Percentiles rank a stretch among this genome's conserved stretches.
phyloP scores from a whole-genome alignment of 1,139 yeast genomes.

The Suhomyces guaymorum region DNA sequence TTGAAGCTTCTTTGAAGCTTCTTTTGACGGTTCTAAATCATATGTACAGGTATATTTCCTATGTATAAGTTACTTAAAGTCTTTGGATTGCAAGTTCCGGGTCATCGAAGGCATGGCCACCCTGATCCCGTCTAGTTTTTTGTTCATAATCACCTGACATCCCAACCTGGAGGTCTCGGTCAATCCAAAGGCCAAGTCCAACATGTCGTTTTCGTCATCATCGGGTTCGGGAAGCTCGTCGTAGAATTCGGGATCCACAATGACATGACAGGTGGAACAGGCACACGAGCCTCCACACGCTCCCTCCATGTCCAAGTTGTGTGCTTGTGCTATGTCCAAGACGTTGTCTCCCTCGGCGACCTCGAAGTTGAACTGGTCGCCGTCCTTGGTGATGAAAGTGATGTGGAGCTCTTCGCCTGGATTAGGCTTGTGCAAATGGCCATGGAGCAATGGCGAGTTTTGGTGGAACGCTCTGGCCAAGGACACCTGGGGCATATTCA shows the following conservation, averaged over 20 bases:
- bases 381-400: conserved; percentile 91
- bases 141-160: conserved; percentile 87
- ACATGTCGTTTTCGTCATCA: conserved; percentile 97
- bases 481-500: conserved; percentile 2
- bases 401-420: conserved; percentile 92
- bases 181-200: conserved; percentile 93
- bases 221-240: conserved; percentile 92
- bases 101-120: conserved; percentile 99
- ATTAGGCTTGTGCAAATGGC: conserved; percentile 85
- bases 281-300: conserved; percentile 99
- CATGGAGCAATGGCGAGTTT: conserved; percentile 49
- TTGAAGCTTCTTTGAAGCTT: too few species aligned
- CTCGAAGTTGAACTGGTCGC: conserved; percentile 75
- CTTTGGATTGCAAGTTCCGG: conserved; percentile 79
- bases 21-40: too few species aligned
- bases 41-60: conserved; percentile 4
- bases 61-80: conserved; percentile 45
- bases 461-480: conserved; percentile 22
- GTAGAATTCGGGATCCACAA: conserved; percentile 91
- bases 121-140: conserved; percentile 87
- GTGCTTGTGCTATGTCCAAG: conserved; percentile 91
- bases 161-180: conserved; percentile 96
- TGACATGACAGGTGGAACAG: conserved; percentile 95
- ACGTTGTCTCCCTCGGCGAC: conserved; percentile 92
- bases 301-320: conserved; percentile 94